These are phyloP conservation scores for Psilocybe subaeruginosa DNA, from an alignment of 768 basidiomycete species.

Conservation along the genomic window DNA sequence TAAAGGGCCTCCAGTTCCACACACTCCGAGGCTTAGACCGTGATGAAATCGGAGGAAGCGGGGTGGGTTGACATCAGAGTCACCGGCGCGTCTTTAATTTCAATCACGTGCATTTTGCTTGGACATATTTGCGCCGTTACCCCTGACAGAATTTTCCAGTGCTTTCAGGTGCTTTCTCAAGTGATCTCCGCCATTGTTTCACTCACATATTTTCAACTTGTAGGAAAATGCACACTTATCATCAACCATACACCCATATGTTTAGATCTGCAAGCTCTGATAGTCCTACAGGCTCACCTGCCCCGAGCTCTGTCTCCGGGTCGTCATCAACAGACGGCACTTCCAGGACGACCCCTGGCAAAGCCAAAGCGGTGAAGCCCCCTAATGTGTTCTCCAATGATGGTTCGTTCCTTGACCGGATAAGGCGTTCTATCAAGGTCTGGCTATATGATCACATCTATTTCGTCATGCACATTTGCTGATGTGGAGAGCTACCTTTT, in stretches of 20 bases:
- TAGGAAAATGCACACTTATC: too few relatives aligned
- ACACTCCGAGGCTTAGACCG: too few relatives aligned
- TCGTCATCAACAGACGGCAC: background rate
- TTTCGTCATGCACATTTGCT: slow-evolving; percentile 1
- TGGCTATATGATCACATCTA: slow-evolving; percentile 3
- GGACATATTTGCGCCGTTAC: background rate
- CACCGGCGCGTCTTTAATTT: too few relatives aligned
- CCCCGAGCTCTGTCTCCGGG: background rate
- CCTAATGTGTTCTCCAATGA: slow-evolving; percentile 69
- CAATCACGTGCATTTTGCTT: background rate
- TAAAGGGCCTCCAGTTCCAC: too few relatives aligned
- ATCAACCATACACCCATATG: background rate
- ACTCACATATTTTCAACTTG: background rate
- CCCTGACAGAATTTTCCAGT: background rate
- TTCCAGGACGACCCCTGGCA: background rate
- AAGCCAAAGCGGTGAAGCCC: slow-evolving; percentile 18
- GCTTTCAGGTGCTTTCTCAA: background rate
- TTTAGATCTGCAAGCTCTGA: background rate
- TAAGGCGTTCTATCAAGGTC: slow-evolving; percentile 62
- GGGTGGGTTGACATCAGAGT: too few relatives aligned
- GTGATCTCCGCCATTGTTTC: background rate
- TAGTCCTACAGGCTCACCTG: background rate
- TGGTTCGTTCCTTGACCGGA: slow-evolving; percentile 68
- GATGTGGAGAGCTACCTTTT: background rate
- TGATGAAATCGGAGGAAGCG: too few relatives aligned